phyloP scores from a whole-genome alignment of 345 rosid genomes.

The Nephelium lappaceum region DNA sequence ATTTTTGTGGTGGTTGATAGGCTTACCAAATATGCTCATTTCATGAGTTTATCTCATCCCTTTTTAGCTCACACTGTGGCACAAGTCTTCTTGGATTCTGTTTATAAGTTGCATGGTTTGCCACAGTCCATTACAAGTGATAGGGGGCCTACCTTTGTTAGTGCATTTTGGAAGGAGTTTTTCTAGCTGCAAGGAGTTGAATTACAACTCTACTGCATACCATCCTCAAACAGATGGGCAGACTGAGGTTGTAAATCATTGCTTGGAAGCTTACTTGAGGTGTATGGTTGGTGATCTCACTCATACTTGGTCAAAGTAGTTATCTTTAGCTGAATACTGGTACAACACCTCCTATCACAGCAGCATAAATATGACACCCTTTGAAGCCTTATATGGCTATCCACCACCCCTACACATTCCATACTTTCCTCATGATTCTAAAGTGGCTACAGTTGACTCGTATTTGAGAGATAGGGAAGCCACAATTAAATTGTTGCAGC shows the following conservation, averaged over 20 bases:
- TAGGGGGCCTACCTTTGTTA: not conserved
- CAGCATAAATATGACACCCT: too few species aligned
- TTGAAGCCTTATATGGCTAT: too few species aligned
- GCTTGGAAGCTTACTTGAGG: not conserved
- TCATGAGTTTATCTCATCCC: not conserved
- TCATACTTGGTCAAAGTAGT: too few species aligned
- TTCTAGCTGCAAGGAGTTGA: not conserved
- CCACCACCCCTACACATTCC: too few species aligned
- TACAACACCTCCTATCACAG: too few species aligned
- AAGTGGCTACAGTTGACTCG: too few species aligned
- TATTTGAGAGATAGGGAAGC: too few species aligned
- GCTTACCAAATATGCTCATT: not conserved
- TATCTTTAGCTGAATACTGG: too few species aligned
- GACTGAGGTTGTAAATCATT: not conserved
- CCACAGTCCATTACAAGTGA: not conserved
- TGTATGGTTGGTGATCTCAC: too few species aligned
- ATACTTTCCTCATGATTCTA: too few species aligned
- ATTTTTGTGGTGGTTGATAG: not conserved
- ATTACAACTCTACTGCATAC: not conserved
- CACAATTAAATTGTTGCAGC: too few species aligned
- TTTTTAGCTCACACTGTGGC: not conserved
- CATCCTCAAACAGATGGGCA: not conserved
- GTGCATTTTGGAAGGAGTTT: not conserved
- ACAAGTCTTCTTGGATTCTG: not conserved
- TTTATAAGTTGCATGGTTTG: too few species aligned